phyloP scores from a whole-genome alignment of 306 rosid genomes.

The Vigna unguiculata region DNA sequence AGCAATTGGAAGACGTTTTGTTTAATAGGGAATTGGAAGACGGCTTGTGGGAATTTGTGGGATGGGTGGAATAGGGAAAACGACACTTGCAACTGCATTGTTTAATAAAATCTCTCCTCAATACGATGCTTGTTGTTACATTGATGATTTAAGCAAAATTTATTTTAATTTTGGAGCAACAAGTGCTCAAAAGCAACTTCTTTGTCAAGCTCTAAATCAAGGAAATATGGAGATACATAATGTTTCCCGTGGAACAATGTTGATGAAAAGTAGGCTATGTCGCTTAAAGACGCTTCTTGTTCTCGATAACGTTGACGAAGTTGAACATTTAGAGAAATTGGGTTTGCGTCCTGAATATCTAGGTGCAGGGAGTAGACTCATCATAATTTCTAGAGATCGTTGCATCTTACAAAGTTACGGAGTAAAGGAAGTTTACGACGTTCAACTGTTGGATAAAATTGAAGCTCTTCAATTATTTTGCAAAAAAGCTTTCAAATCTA shows the following conservation, averaged over 20 bases:
- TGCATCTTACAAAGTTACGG: not conserved
- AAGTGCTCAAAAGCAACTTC: not conserved
- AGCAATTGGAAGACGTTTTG: slow-evolving; percentile 16
- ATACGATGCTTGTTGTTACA: not conserved
- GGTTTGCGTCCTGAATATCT: not conserved
- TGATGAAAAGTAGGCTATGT: not conserved
- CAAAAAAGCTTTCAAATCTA: not conserved
- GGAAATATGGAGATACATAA: not conserved
- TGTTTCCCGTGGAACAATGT: not conserved
- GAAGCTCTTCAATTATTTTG: not conserved
- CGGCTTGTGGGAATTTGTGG: slow-evolving; percentile 39
- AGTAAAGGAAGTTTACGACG: not conserved
- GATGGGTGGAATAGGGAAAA: slow-evolving; percentile 48
- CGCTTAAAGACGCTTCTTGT: not conserved
- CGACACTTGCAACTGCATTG: slow-evolving; percentile 18
- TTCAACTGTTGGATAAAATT: not conserved
- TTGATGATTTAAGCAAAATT: not conserved
- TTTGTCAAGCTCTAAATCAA: not conserved
- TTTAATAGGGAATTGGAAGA: no score
- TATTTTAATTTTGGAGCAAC: not conserved
- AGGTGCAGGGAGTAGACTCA: not conserved
- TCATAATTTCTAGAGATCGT: not conserved
- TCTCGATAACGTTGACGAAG: not conserved
- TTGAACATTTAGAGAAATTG: no score
- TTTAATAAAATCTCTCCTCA: not conserved